Evolutionary conservation across 495 filamentous ascomycete genomes (phyloP).

Genomic region (Lophiostoma macrostomum): DNA sequence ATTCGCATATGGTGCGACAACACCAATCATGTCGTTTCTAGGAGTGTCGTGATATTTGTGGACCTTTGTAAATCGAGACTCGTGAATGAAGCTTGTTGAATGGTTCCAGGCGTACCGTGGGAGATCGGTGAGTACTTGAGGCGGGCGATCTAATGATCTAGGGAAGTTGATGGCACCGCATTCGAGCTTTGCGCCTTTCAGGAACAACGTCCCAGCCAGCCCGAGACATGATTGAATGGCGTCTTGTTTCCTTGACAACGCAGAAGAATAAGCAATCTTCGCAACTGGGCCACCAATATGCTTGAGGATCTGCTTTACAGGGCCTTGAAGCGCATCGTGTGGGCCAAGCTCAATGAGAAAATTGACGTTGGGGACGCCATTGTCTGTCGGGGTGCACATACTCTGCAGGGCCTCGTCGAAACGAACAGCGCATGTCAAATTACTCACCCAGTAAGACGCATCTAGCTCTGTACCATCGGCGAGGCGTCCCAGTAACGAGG

Average conservation of each 20-base stretch:
- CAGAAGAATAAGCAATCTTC: too few relatives aligned
- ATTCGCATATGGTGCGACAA: background rate
- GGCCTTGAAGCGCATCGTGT: slow-evolving; percentile 36
- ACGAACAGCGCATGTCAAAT: slow-evolving; percentile 38
- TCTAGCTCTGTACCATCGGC: too few relatives aligned
- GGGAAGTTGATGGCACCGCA: too few relatives aligned
- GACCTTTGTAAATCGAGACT: background rate
- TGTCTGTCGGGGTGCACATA: too few relatives aligned
- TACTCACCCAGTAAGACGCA: slow-evolving; percentile 26
- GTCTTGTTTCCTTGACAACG: background rate
- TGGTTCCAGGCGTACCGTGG: slow-evolving; percentile 17
- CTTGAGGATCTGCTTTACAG: slow-evolving; percentile 34
- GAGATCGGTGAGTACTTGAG: slow-evolving; percentile 3
- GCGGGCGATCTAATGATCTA: too few relatives aligned
- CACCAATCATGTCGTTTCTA: slow-evolving; percentile 5
- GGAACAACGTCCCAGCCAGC: too few relatives aligned
- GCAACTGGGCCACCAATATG: too few relatives aligned
- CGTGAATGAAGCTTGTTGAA: slow-evolving; percentile 2
- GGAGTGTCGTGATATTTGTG: background rate
- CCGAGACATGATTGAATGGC: too few relatives aligned
- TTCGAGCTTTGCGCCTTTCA: too few relatives aligned
- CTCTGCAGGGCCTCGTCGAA: slow-evolving; percentile 57
- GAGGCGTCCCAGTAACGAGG: too few relatives aligned
- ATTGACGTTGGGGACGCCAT: background rate
- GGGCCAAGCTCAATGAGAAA: slow-evolving; percentile 41